Percentiles rank a stretch among this genome's conserved stretches.
Conservation (phyloP, 805 yeast species). For the Wickerhamiella brachini region DNA sequence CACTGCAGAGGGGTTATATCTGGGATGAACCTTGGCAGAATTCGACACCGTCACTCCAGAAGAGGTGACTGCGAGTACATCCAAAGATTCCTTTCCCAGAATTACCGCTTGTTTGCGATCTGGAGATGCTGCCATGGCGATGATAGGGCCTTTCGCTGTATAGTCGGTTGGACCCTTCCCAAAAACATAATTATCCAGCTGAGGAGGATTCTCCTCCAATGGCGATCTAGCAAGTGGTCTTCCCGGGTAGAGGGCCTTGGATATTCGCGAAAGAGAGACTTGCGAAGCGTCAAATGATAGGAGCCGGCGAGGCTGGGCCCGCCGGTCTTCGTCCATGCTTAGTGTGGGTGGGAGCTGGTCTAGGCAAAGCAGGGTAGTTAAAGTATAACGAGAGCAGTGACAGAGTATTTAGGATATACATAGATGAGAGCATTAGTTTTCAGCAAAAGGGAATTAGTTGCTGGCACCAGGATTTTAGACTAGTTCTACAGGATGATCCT, state of each 20-base stretch:
- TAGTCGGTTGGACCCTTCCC: not conserved
- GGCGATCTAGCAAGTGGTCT: not conserved
- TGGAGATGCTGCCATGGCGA: conserved; percentile 21
- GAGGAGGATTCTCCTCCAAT: not conserved
- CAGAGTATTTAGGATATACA: too few species aligned
- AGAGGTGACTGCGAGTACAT: not conserved
- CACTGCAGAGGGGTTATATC: conserved; percentile 1
- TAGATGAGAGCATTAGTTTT: too few species aligned
- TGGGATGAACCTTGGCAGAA: not conserved
- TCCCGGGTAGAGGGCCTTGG: conserved; percentile 12
- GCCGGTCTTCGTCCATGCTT: conserved; percentile 11
- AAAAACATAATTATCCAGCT: not conserved
- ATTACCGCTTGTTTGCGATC: conserved; percentile 17
- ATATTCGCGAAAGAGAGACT: conserved; percentile 13
- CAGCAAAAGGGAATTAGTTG: too few species aligned
- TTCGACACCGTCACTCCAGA: not conserved
- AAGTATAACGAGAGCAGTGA: too few species aligned
- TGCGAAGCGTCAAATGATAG: conserved; percentile 14
- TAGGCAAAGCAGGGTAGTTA: too few species aligned
- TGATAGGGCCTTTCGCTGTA: conserved; percentile 9
- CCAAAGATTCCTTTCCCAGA: conserved; percentile 16
- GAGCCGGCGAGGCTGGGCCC: conserved; percentile 10
- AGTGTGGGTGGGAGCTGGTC: not conserved
- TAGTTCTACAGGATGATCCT: conserved; percentile 11
- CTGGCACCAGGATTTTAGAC: too few species aligned